Evolutionary conservation across 169 alveolate species (phyloP).

Genomic region (Cryptosporidium baileyi): DNA sequence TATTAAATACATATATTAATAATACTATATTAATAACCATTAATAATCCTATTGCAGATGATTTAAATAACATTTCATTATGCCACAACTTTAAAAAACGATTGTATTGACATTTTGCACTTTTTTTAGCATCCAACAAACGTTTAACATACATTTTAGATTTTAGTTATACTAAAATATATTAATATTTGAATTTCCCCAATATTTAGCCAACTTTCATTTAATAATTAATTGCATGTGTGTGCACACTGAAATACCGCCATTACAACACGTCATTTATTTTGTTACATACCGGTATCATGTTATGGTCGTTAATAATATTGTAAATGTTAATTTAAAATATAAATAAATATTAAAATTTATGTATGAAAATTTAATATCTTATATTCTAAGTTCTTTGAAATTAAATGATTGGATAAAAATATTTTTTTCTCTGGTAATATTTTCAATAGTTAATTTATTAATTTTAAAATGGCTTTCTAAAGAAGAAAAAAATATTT

Average conservation of each 20-base stretch:
- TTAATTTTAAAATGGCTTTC: slow-evolving; percentile 1
- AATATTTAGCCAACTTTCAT: not conserved
- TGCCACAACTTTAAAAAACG: slow-evolving; percentile 18
- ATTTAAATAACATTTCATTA: not conserved
- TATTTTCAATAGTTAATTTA: not conserved
- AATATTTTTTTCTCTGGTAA: slow-evolving; percentile 1
- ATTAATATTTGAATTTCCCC: not conserved
- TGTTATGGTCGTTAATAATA: too few species aligned
- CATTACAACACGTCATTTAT: not conserved
- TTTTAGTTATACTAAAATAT: not conserved
- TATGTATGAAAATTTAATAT: not conserved
- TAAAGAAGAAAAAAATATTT: not conserved
- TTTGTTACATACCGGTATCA: slow-evolving; percentile 24
- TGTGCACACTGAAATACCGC: slow-evolving; percentile 57
- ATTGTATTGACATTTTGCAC: not conserved
- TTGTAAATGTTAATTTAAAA: too few species aligned
- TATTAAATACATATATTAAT: not conserved
- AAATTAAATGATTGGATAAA: not conserved
- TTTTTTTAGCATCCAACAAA: not conserved
- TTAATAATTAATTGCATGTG: not conserved
- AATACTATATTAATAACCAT: not conserved
- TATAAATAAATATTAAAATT: too few species aligned
- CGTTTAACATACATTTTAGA: slow-evolving; percentile 17
- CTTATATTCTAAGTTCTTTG: not conserved
- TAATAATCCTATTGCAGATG: not conserved